Conservation (phyloP, 1,284 basidiomycete genomes). For the Boletus semigastroideus region DNA sequence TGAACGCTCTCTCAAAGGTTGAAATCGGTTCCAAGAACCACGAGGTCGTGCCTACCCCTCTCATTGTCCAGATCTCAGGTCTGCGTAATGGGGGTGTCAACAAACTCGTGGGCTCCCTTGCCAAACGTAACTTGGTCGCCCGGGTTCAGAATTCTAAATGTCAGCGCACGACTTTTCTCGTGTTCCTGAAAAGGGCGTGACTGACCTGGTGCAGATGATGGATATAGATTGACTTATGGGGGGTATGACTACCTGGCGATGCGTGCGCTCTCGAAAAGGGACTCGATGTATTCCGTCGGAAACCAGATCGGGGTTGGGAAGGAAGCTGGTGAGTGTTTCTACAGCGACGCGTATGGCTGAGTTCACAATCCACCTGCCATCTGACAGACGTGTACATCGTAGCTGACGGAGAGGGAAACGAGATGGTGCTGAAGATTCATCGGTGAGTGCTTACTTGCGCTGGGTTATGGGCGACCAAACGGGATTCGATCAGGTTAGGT, state of each 20-base stretch:
- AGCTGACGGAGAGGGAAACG: conserved; percentile 77
- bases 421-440: conserved; percentile 92
- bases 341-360: background rate
- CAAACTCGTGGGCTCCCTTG: conserved; percentile 87
- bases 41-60: conserved; percentile 86
- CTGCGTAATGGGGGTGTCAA: conserved; percentile 91
- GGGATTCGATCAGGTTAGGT: conserved; percentile 66
- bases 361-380: conserved; percentile 1
- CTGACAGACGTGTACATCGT: conserved; percentile 86
- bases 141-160: conserved; percentile 92
- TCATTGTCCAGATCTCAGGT: conserved; percentile 92
- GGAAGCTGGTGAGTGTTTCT: conserved; percentile 73
- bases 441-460: conserved; percentile 47
- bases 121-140: conserved; percentile 89
- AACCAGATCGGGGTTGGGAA: conserved; percentile 99
- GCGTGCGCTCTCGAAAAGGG: conserved; percentile 88
- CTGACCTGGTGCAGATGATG: conserved; percentile 71
- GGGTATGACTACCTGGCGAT: conserved; percentile 97
- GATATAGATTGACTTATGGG: conserved; percentile 95
- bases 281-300: conserved; percentile 85
- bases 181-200: background rate
- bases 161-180: conserved; percentile 38
- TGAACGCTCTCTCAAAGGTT: conserved; percentile 48
- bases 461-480: conserved; percentile 5
- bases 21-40: conserved; percentile 99